These are phyloP conservation scores for Penicillium sp. DNA, from an alignment of 2,329 filamentous ascomycete genomes.

Conservation along the genomic window DNA sequence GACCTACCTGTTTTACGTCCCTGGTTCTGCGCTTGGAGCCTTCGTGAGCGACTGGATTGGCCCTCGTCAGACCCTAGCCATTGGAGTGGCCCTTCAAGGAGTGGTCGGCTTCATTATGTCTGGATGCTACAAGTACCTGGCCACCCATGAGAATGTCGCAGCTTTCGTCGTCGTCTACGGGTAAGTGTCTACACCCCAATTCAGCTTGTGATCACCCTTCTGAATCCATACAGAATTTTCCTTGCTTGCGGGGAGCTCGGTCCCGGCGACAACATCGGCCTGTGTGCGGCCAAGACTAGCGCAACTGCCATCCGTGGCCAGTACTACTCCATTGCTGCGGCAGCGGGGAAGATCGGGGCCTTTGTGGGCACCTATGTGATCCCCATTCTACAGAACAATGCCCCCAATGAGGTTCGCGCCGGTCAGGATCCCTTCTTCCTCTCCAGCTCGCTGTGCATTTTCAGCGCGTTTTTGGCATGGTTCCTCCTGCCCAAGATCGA, in stretches of 20 bases:
- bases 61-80: slow-evolving; percentile 68
- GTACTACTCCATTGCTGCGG: slow-evolving; percentile 57
- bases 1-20: slow-evolving; percentile 85
- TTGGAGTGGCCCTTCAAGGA: slow-evolving; percentile 70
- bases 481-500: slow-evolving; percentile 72
- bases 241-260: slow-evolving; percentile 75
- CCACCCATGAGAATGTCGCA: slow-evolving; percentile 63
- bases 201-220: too few relatives aligned
- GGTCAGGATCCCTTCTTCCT: slow-evolving; percentile 91
- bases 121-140: slow-evolving; percentile 69
- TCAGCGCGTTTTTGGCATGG: slow-evolving; percentile 65
- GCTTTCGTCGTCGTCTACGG: slow-evolving; percentile 78
- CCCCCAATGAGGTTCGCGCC: slow-evolving; percentile 53
- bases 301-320: slow-evolving; percentile 84
- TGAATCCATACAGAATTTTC: slow-evolving; percentile 55
- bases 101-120: slow-evolving; percentile 87
- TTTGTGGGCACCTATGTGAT: slow-evolving; percentile 86
- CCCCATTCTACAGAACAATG: slow-evolving; percentile 62
- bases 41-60: slow-evolving; percentile 76
- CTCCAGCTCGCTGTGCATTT: slow-evolving; percentile 70
- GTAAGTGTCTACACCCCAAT: slow-evolving; percentile 24
- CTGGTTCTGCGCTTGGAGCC: slow-evolving; percentile 74
- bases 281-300: slow-evolving; percentile 81
- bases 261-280: slow-evolving; percentile 86
- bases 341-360: slow-evolving; percentile 54